Conservation (phyloP, 2,329 filamentous ascomycete species). For the Hortaea werneckii region DNA sequence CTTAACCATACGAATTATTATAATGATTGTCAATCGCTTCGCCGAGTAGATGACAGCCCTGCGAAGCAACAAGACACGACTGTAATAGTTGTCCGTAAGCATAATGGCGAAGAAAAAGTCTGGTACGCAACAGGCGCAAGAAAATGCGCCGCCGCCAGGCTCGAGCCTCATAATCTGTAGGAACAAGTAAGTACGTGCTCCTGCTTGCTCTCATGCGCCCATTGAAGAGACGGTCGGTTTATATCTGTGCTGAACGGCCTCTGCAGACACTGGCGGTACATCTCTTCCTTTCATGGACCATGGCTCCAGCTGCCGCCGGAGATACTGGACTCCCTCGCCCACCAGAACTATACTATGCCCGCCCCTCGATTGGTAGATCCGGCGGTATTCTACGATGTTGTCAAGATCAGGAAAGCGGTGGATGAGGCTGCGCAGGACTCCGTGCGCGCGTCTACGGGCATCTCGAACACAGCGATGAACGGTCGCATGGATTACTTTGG, state of each 20-base stretch:
- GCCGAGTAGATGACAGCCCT: no score
- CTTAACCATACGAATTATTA: no score
- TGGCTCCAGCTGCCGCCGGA: slow-evolving; percentile 74
- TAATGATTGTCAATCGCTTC: no score
- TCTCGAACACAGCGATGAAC: slow-evolving; percentile 54
- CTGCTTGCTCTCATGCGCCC: background rate
- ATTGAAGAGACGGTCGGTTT: background rate
- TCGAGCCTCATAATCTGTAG: slow-evolving; percentile 53
- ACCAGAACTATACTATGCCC: slow-evolving; percentile 68
- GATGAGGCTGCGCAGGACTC: slow-evolving; percentile 71
- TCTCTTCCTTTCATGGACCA: slow-evolving; percentile 72
- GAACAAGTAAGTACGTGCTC: slow-evolving; percentile 51
- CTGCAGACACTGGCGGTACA: slow-evolving; percentile 70
- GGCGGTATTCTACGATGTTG: slow-evolving; percentile 70
- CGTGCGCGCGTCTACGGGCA: slow-evolving; percentile 65
- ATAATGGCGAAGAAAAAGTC: slow-evolving; percentile 26
- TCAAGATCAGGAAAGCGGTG: slow-evolving; percentile 70
- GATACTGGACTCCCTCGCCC: slow-evolving; percentile 66
- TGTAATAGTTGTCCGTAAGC: no score
- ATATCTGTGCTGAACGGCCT: background rate
- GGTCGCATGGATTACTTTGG: slow-evolving; percentile 37
- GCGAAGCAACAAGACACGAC: no score
- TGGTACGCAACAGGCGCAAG: slow-evolving; percentile 11
- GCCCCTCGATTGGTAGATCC: slow-evolving; percentile 69
- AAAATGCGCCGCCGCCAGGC: slow-evolving; percentile 21